Evolutionary conservation across 106 monocot species (phyloP).

Genomic region (Acorus calamus): DNA sequence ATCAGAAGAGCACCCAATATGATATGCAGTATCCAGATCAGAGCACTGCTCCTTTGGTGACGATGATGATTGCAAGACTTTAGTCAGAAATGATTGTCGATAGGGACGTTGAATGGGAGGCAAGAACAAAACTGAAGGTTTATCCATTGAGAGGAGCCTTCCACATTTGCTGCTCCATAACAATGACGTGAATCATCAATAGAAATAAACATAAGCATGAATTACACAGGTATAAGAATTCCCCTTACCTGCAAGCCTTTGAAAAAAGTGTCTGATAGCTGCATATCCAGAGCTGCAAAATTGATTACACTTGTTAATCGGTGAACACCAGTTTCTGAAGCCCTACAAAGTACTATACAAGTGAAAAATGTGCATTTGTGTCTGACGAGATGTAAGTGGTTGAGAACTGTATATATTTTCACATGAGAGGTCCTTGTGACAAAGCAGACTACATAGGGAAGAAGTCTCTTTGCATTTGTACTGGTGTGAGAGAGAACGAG

Average conservation of each 20-base stretch:
- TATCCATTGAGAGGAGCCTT: constrained; percentile 57
- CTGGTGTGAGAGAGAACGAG: neutral
- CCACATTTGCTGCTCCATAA: constrained; percentile 64
- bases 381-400: too few relatives aligned
- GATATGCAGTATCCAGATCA: constrained; percentile 40
- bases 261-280: constrained; percentile 69
- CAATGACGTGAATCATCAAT: too few relatives aligned
- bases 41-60: constrained; percentile 15
- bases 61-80: constrained; percentile 9
- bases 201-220: too few relatives aligned
- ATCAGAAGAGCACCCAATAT: constrained; percentile 64
- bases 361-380: too few relatives aligned
- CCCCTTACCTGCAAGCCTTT: constrained; percentile 58
- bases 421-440: too few relatives aligned
- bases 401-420: too few relatives aligned
- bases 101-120: constrained; percentile 69
- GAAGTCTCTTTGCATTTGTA: too few relatives aligned
- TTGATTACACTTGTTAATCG: too few relatives aligned
- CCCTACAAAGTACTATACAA: too few relatives aligned
- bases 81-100: constrained; percentile 7
- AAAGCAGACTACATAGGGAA: too few relatives aligned
- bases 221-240: too few relatives aligned
- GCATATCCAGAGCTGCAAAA: constrained; percentile 75
- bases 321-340: too few relatives aligned
- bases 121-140: constrained; percentile 49